phyloP scores from a whole-genome alignment of 2,329 filamentous ascomycete species.

The Fusarium miscanthi region DNA sequence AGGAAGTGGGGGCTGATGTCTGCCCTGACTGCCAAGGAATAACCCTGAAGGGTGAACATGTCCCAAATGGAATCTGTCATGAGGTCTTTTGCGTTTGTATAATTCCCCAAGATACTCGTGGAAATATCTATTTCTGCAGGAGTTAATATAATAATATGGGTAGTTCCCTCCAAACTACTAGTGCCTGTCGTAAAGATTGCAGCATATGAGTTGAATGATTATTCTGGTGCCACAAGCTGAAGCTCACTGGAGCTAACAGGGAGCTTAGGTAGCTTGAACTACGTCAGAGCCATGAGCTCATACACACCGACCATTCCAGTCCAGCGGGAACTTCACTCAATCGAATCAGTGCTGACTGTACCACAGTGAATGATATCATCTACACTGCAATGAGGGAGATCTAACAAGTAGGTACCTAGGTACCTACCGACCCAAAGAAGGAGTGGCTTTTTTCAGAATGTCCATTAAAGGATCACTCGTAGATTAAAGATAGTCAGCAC shows the following conservation, averaged over 20 bases:
- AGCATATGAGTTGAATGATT: not conserved
- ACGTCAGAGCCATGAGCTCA: constrained; percentile 26
- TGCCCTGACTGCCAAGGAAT: constrained; percentile 24
- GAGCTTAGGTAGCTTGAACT: constrained; percentile 7
- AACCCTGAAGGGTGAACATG: constrained; percentile 1
- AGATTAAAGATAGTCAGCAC: not conserved
- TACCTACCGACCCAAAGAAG: not conserved
- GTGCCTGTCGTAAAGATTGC: not conserved
- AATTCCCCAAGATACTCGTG: not conserved
- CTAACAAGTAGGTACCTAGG: not conserved
- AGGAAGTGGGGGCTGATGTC: constrained; percentile 20
- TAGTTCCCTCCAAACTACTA: not conserved
- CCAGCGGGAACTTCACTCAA: not conserved
- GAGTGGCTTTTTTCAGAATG: not conserved
- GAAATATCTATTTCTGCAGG: no score
- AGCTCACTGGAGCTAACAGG: constrained; percentile 1
- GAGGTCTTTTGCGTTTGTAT: not conserved
- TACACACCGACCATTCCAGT: constrained; percentile 17
- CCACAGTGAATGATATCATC: constrained; percentile 25
- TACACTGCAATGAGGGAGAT: not conserved
- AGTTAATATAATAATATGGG: not conserved
- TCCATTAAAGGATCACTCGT: not conserved
- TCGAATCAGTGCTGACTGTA: constrained; percentile 10
- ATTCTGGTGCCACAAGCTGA: not conserved
- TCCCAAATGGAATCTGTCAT: not conserved